Base-by-base conservation (phyloP, 306 rosid species). In the Castanospermum australe region DNA sequence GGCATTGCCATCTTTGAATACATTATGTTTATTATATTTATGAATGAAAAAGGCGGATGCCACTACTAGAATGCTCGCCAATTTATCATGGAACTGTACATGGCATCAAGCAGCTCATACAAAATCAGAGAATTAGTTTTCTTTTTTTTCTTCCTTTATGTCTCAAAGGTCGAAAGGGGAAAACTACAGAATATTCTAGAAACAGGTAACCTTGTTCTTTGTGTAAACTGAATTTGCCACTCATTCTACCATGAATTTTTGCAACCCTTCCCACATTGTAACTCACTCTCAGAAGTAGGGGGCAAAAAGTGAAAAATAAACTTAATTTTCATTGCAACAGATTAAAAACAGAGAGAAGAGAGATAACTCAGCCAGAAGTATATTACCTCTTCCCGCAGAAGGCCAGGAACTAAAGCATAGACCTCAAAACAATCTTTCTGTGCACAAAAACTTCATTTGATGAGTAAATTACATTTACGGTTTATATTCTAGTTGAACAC, bases 371-470 rank as follows among this genome's bases (percentile, higher is more conserved):
- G 18, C 39, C 36, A 71, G 70, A 82, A 73, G 47, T 65, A 76
- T 47, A 60, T 59, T 84, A 93, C 99, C 99, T 96, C 99, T 82
- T 96, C 99, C 14, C 99, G 96, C 13, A 96, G 90, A 83, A 96
- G 97, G 38, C 99, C 99, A 15, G 99, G 99, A 84, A 96, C 99
- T 86, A 93, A 83, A 79, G 99, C 99, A 82, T 91, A 96, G 57
- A 96, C 91, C 88, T 96, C 99, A 48, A 85, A 96, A 87, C 97
- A 91, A 91, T 96, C 98, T 84, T 93, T 93, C 99, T 96, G 97
- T 79, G 79, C 75, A 80, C 20, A 79, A 32, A 63, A 63, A 12
- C 24, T 84, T 56, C 15, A 76, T 77, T 20, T 42, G 67, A 54
- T 84, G 14, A 67, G 57, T 55, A 18, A 55, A 79, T 33, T 30